These are phyloP conservation scores for Aspergillus vadensis DNA, from an alignment of 2,329 filamentous ascomycete genomes.

Conservation along the genomic window DNA sequence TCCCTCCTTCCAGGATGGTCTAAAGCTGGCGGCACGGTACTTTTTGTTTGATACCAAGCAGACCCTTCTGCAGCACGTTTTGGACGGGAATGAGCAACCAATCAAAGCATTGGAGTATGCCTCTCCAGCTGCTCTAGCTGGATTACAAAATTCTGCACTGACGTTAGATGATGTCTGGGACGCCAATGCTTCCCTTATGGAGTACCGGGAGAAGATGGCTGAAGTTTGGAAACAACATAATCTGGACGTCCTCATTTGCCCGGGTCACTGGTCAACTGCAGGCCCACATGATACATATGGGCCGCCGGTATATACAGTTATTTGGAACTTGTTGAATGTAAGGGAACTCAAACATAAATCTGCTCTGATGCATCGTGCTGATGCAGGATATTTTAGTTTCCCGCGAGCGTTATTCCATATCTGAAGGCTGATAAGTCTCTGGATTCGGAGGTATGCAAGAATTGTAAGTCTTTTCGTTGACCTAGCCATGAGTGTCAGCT, in stretches of 20 bases:
- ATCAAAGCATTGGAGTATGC: not conserved
- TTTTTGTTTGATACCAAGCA: not conserved
- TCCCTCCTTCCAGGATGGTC: not conserved
- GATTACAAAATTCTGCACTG: not conserved
- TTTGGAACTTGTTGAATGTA: slow-evolving; percentile 1
- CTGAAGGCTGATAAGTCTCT: not conserved
- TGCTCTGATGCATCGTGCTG: not conserved
- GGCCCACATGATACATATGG: slow-evolving; percentile 1
- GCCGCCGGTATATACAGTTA: not conserved
- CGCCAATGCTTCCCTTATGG: not conserved
- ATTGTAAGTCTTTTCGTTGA: not conserved
- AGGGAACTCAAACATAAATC: not conserved
- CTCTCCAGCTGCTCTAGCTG: not conserved
- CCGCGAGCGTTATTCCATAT: not conserved
- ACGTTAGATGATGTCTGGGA: not conserved
- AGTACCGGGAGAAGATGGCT: not conserved
- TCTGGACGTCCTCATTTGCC: not conserved
- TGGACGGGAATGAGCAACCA: not conserved
- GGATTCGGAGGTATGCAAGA: not conserved
- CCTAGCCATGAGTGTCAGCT: not conserved
- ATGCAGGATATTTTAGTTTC: not conserved
- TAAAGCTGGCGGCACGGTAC: not conserved
- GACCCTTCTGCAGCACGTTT: not conserved
- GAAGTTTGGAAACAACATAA: not conserved
- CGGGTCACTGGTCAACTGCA: not conserved